phyloP scores from a whole-genome alignment of 1,284 basidiomycete species.

The Tausonia pullulans region DNA sequence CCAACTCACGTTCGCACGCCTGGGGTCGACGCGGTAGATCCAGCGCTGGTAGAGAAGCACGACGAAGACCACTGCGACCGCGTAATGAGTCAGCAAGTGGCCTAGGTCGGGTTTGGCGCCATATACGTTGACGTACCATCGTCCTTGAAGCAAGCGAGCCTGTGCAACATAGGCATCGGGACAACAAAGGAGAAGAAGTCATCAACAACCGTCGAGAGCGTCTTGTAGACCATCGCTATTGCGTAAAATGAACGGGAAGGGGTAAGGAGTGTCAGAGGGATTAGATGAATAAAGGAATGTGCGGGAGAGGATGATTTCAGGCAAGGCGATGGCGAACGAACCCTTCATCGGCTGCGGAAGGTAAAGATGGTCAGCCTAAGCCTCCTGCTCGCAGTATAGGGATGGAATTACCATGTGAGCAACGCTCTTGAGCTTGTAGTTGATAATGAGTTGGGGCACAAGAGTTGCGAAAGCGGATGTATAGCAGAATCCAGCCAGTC shows the following conservation, averaged over 20 bases:
- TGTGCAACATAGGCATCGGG: slow-evolving; percentile 70
- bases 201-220: slow-evolving; percentile 67
- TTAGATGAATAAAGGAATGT: background rate
- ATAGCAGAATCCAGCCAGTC: too few species aligned
- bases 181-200: slow-evolving; percentile 73
- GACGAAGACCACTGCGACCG: slow-evolving; percentile 49
- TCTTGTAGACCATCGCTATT: slow-evolving; percentile 94
- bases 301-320: background rate
- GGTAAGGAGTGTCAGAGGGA: slow-evolving; percentile 38
- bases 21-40: slow-evolving; percentile 91
- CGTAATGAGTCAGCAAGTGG: too few species aligned
- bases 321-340: background rate
- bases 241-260: too few species aligned
- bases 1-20: slow-evolving; percentile 60
- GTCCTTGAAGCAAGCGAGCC: slow-evolving; percentile 50
- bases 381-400: background rate
- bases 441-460: slow-evolving; percentile 67
- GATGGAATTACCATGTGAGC: slow-evolving; percentile 60
- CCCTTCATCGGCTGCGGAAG: background rate
- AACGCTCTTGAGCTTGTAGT: slow-evolving; percentile 91
- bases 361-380: background rate
- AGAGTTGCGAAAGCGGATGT: slow-evolving; percentile 76
- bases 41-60: slow-evolving; percentile 40
- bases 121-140: slow-evolving; percentile 38
- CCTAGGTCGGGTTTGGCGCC: too few species aligned